These are phyloP conservation scores for Talaromyces adpressus DNA, from an alignment of 495 filamentous ascomycete genomes.

Conservation along the genomic window DNA sequence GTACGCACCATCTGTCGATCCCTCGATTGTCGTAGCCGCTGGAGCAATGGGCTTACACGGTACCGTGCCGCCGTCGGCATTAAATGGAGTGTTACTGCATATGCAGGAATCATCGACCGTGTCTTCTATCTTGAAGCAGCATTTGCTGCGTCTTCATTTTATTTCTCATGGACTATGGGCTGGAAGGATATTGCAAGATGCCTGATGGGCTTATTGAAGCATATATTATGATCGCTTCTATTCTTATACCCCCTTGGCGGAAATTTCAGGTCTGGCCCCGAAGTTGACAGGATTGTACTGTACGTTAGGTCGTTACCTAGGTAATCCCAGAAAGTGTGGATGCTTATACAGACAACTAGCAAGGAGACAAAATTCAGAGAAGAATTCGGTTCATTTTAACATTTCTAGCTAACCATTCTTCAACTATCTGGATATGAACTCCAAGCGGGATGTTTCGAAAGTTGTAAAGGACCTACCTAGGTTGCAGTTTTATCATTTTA, in stretches of 20 bases:
- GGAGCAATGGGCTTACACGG: conserved; percentile 33
- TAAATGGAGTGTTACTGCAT: conserved; percentile 35
- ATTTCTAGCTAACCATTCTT: too few species aligned
- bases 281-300: too few species aligned
- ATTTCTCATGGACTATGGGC: background rate
- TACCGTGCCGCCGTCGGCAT: conserved; percentile 18
- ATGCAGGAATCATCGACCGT: conserved; percentile 27
- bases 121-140: conserved; percentile 30
- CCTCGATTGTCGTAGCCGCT: conserved; percentile 28
- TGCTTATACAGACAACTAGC: too few species aligned
- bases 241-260: background rate
- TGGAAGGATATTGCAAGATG: background rate
- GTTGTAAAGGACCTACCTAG: too few species aligned
- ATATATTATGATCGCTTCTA: background rate
- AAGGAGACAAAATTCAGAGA: too few species aligned
- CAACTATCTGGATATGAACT: too few species aligned
- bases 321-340: too few species aligned
- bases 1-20: conserved; percentile 30
- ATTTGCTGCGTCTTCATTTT: background rate
- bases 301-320: too few species aligned
- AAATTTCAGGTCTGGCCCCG: background rate
- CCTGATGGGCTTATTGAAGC: background rate
- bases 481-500: too few species aligned
- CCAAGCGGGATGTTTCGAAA: too few species aligned
- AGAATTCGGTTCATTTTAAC: too few species aligned